Conservation (phyloP, 495 filamentous ascomycete species). For the Margaritispora aquatica region DNA sequence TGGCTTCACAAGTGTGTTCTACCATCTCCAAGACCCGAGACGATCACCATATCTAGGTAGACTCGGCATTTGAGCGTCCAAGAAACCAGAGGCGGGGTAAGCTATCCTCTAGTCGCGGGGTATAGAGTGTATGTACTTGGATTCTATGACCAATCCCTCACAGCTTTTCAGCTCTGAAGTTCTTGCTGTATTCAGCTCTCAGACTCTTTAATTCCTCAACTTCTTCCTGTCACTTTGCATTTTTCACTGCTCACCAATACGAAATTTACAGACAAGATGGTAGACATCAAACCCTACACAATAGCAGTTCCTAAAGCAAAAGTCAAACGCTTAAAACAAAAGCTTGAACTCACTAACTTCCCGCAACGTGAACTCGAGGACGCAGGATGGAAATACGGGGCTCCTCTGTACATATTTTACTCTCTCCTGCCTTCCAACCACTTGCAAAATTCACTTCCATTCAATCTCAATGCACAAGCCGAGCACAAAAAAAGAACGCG, state of each 20-base stretch:
- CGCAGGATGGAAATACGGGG: slow-evolving; percentile 39
- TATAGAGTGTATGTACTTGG: too few relatives aligned
- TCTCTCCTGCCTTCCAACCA: too few relatives aligned
- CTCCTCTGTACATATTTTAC: slow-evolving; percentile 10
- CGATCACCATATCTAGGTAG: too few relatives aligned
- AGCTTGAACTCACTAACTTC: slow-evolving; percentile 34
- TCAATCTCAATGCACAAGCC: too few relatives aligned
- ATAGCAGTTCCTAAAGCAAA: slow-evolving; percentile 34
- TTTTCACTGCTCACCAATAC: too few relatives aligned
- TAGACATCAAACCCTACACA: slow-evolving; percentile 28
- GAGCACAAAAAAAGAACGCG: too few relatives aligned
- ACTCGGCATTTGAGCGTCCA: neutral
- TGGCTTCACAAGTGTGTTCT: neutral
- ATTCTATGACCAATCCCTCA: neutral
- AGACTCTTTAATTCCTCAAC: too few relatives aligned
- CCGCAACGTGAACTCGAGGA: slow-evolving; percentile 35
- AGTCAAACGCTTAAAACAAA: slow-evolving; percentile 32
- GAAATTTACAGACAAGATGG: slow-evolving; percentile 24
- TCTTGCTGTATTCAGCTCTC: too few relatives aligned
- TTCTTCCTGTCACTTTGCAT: too few relatives aligned
- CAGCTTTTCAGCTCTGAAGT: neutral
- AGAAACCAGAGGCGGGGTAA: neutral
- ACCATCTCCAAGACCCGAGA: neutral
- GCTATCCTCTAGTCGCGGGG: neutral
- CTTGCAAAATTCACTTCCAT: too few relatives aligned